A percentile compares a stretch with the other conserved stretches of the same genome.
These are phyloP conservation scores for Botryococcus braunii DNA, from an alignment of 163 green algal genomes.

Conservation along the genomic window DNA sequence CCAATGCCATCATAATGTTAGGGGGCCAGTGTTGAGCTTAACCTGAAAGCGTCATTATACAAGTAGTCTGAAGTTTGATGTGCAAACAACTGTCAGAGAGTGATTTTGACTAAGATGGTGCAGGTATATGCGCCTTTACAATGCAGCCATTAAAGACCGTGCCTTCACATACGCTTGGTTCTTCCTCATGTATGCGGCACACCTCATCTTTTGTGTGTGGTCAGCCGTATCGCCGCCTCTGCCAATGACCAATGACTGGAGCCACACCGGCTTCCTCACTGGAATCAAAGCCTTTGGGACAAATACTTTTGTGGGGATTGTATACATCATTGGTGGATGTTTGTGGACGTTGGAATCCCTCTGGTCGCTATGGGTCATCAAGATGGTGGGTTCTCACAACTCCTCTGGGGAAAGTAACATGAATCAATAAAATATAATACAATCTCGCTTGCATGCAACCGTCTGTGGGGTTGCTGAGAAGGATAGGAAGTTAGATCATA, in stretches of 20 bases:
- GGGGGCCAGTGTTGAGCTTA: too few species aligned
- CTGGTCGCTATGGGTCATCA: slow-evolving; percentile 40
- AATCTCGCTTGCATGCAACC: too few species aligned
- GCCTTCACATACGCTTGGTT: slow-evolving; percentile 51
- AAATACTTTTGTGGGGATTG: slow-evolving; percentile 34
- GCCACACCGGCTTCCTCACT: slow-evolving; percentile 35
- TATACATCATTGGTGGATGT: slow-evolving; percentile 43
- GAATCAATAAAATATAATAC: too few species aligned
- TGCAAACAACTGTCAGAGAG: neutral
- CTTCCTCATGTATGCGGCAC: slow-evolving; percentile 47
- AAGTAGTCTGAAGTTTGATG: too few species aligned
- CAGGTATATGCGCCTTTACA: slow-evolving; percentile 51
- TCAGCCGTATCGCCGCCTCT: slow-evolving; percentile 29
- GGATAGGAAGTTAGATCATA: too few species aligned
- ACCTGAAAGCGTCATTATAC: too few species aligned
- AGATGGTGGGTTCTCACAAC: slow-evolving; percentile 16
- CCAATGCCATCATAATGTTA: too few species aligned
- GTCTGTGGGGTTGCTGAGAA: too few species aligned
- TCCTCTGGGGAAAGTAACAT: too few species aligned
- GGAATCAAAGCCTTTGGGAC: slow-evolving; percentile 24
- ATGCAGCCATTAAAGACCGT: slow-evolving; percentile 46
- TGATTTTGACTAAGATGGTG: too few species aligned
- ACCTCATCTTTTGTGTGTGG: slow-evolving; percentile 55
- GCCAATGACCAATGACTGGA: slow-evolving; percentile 27
- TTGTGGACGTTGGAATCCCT: slow-evolving; percentile 46